Evolutionary conservation across 164 flowering plant genomes (phyloP).

Genomic region (Magnolia changhungtana): DNA sequence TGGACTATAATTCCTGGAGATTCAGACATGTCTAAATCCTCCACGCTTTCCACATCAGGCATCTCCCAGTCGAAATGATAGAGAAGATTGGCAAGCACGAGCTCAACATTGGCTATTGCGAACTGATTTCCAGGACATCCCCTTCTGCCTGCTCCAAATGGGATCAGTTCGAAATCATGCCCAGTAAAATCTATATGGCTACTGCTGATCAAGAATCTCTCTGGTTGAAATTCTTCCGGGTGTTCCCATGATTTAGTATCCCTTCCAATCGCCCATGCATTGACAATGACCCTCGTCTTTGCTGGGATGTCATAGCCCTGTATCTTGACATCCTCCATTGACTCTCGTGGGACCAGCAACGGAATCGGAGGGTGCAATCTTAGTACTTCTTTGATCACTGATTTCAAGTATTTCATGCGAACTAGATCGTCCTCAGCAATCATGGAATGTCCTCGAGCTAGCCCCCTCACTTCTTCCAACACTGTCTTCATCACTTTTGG

Average conservation of each 20-base stretch:
- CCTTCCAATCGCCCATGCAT: constrained; percentile 5
- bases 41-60: background rate
- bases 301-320: constrained; percentile 1
- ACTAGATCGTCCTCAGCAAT: background rate
- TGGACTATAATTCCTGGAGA: background rate
- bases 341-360: background rate
- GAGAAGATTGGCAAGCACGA: constrained; percentile 9
- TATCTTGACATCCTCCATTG: background rate
- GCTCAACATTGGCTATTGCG: constrained; percentile 1
- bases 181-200: background rate
- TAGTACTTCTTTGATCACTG: background rate
- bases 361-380: constrained; percentile 3
- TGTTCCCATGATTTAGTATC: background rate
- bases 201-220: background rate
- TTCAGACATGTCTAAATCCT: background rate
- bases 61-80: constrained; percentile 17
- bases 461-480: constrained; percentile 12
- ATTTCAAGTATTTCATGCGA: background rate
- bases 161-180: constrained; percentile 2
- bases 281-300: background rate
- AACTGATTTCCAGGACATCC: constrained; percentile 11
- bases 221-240: background rate
- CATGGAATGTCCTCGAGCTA: constrained; percentile 13
- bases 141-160: constrained; percentile 19
- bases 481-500: constrained; percentile 15